A percentile compares a stretch with the other conserved stretches of the same genome.
Conservation (phyloP, 2,329 filamentous ascomycete species). For the Xylaria sp. region DNA sequence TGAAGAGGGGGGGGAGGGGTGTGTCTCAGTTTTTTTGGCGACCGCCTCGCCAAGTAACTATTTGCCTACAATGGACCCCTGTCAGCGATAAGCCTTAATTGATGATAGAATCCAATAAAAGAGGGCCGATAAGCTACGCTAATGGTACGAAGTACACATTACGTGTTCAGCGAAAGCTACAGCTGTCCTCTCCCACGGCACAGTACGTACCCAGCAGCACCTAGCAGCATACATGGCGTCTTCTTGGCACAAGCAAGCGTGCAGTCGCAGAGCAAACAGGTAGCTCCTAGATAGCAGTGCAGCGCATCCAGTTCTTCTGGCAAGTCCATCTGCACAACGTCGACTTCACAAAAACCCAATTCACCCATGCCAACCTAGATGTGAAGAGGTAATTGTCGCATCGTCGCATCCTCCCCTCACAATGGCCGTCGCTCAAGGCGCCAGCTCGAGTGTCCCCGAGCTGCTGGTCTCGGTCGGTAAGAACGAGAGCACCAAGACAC, state of each 20-base stretch:
- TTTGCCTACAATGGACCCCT: not conserved
- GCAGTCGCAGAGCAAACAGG: conserved; percentile 1
- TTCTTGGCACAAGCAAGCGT: conserved; percentile 31
- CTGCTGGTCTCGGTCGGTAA: conserved; percentile 76
- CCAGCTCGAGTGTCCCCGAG: conserved; percentile 45
- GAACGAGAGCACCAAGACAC: conserved; percentile 82
- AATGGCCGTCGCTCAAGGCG: conserved; percentile 54
- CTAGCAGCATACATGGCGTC: not conserved
- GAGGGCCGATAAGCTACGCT: conserved; percentile 7
- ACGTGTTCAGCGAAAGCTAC: conserved; percentile 43
- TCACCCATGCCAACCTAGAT: conserved; percentile 41
- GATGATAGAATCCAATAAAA: conserved; percentile 12
- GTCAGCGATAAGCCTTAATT: not conserved
- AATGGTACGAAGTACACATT: not conserved
- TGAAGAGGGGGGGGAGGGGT: no score
- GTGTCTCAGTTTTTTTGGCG: no score
- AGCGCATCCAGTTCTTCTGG: conserved; percentile 11
- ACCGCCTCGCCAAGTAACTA: no score
- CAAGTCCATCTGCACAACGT: conserved; percentile 1
- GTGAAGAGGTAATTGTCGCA: conserved; percentile 43
- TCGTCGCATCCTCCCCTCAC: conserved; percentile 46
- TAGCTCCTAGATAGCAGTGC: conserved; percentile 7
- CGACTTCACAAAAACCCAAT: conserved; percentile 21
- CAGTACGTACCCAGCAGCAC: not conserved
- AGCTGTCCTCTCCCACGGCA: conserved; percentile 46